Conservation (phyloP, 805 yeast genomes). For the Tetrapisispora iriomotensis region DNA sequence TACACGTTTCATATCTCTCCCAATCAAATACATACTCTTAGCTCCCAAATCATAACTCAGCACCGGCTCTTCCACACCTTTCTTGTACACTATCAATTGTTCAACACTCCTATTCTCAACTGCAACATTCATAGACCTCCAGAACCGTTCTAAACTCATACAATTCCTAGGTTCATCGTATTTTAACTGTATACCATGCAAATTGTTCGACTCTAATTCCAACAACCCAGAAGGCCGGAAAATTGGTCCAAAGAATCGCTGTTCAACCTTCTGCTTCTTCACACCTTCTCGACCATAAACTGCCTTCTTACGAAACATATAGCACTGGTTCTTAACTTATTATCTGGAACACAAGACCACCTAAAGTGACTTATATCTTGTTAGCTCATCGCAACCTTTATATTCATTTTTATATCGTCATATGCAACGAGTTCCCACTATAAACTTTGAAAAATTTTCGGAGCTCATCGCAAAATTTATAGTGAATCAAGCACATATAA, state of each 20-base stretch:
- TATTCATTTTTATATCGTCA: neutral
- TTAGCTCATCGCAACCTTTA: neutral
- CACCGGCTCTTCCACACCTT: conserved; percentile 19
- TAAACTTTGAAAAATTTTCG: neutral
- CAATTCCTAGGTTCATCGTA: conserved; percentile 33
- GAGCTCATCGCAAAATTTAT: conserved; percentile 10
- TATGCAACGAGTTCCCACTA: neutral
- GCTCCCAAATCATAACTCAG: conserved; percentile 18
- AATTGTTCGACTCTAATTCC: conserved; percentile 32
- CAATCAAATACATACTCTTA: conserved; percentile 29
- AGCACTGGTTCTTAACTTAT: too few relatives aligned
- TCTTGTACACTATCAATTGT: conserved; percentile 25
- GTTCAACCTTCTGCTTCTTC: neutral
- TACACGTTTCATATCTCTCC: conserved; percentile 24
- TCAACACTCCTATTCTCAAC: conserved; percentile 15
- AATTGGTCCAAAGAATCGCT: too few relatives aligned
- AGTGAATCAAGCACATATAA: too few relatives aligned
- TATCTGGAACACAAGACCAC: neutral
- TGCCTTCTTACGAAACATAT: neutral
- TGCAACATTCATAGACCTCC: conserved; percentile 13
- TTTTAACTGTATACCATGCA: conserved; percentile 30
- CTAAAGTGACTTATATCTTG: too few relatives aligned
- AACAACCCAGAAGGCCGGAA: conserved; percentile 36
- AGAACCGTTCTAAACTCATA: conserved; percentile 16
- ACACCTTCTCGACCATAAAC: neutral